phyloP scores from a whole-genome alignment of 2,329 filamentous ascomycete genomes.

The Claviceps arundinis region DNA sequence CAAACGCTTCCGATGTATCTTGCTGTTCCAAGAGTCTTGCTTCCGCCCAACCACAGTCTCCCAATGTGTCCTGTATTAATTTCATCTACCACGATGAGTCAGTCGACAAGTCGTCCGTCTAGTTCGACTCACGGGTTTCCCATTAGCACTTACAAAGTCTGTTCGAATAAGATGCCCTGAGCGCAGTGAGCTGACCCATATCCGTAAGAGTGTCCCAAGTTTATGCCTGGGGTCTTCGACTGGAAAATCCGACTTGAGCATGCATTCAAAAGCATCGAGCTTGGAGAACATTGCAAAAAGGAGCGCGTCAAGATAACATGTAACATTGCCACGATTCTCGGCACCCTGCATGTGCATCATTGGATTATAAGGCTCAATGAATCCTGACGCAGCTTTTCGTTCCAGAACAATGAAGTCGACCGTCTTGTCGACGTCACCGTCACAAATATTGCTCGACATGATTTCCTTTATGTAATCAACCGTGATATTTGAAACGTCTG shows the following conservation, averaged over 20 bases:
- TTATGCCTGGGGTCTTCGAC: slow-evolving; percentile 54
- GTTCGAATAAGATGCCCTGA: slow-evolving; percentile 73
- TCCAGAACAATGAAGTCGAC: slow-evolving; percentile 66
- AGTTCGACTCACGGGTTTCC: background rate
- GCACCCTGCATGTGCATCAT: slow-evolving; percentile 65
- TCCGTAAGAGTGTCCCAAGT: slow-evolving; percentile 61
- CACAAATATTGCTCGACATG: slow-evolving; percentile 49
- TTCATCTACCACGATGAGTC: slow-evolving; percentile 44
- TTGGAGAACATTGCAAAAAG: slow-evolving; percentile 94
- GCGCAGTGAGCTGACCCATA: slow-evolving; percentile 90
- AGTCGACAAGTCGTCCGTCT: slow-evolving; percentile 3
- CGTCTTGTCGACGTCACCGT: slow-evolving; percentile 59
- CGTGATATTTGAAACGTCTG: slow-evolving; percentile 32
- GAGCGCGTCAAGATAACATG: slow-evolving; percentile 87
- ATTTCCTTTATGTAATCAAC: slow-evolving; percentile 45
- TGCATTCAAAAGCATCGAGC: slow-evolving; percentile 81
- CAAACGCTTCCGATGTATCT: slow-evolving; percentile 91
- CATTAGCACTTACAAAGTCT: slow-evolving; percentile 52
- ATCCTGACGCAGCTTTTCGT: slow-evolving; percentile 68
- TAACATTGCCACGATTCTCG: slow-evolving; percentile 72
- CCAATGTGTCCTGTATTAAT: slow-evolving; percentile 68
- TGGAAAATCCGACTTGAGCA: slow-evolving; percentile 67
- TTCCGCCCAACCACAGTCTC: slow-evolving; percentile 79
- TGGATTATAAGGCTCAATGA: slow-evolving; percentile 62
- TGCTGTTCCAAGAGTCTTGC: slow-evolving; percentile 70